These are phyloP conservation scores for Fusarium buharicum DNA, from an alignment of 2,329 filamentous ascomycete species.

Conservation along the genomic window DNA sequence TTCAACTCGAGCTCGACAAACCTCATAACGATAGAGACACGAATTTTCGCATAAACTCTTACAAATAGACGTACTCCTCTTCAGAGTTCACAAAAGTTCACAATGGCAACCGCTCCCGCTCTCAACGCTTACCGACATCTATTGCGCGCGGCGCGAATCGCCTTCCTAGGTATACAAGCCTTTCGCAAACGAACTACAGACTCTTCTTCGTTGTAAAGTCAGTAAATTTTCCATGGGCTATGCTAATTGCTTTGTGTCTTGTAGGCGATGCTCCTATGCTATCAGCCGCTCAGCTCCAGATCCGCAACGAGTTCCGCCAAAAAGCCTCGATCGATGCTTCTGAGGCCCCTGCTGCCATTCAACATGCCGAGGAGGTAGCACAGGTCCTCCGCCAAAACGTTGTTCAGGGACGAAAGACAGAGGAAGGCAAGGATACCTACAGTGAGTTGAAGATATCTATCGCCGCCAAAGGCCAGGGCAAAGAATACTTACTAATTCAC, in stretches of 20 bases:
- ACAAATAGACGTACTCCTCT: neutral
- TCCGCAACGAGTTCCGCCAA: constrained; percentile 77
- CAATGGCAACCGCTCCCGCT: constrained; percentile 62
- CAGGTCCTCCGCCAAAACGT: constrained; percentile 83
- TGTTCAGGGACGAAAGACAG: constrained; percentile 78
- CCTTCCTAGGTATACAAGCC: constrained; percentile 76
- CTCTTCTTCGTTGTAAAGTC: neutral
- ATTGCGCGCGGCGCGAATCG: constrained; percentile 81
- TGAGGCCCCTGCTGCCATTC: constrained; percentile 71
- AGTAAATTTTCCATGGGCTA: neutral
- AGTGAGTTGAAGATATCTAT: constrained; percentile 54
- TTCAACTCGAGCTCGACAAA: constrained; percentile 5
- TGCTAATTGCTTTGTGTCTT: constrained; percentile 4
- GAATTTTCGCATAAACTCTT: neutral
- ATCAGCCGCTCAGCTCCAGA: constrained; percentile 75
- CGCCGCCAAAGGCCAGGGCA: neutral
- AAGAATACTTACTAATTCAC: constrained; percentile 4
- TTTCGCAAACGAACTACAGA: neutral
- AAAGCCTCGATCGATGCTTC: constrained; percentile 68
- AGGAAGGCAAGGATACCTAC: constrained; percentile 60
- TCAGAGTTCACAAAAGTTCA: neutral
- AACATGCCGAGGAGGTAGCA: constrained; percentile 85
- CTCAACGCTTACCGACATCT: constrained; percentile 82
- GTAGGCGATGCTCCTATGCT: constrained; percentile 77
- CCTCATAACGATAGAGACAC: neutral